phyloP scores from a whole-genome alignment of 495 filamentous ascomycete species.

The Daldinia loculata region DNA sequence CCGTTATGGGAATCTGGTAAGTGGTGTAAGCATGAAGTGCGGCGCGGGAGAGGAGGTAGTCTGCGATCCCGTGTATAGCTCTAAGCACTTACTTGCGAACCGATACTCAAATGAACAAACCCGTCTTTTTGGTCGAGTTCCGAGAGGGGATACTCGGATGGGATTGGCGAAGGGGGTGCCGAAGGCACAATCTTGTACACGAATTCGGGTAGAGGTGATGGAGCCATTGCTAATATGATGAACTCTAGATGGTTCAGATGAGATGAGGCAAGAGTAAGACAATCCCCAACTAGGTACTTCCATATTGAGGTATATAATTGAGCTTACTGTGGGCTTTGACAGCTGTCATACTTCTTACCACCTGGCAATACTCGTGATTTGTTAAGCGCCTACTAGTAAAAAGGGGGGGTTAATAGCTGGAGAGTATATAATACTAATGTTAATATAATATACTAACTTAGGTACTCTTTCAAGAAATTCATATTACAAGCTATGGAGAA shows the following conservation, averaged over 20 bases:
- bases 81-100: constrained; percentile 51
- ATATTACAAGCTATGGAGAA: too few species aligned
- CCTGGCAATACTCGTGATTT: background rate
- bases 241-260: background rate
- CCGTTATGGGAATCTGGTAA: constrained; percentile 58
- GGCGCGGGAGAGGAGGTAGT: background rate
- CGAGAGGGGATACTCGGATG: constrained; percentile 57
- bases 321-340: constrained; percentile 5
- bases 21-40: background rate
- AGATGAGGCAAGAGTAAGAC: background rate
- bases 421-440: too few species aligned
- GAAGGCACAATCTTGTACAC: constrained; percentile 62
- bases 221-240: constrained; percentile 25
- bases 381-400: background rate
- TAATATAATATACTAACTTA: too few species aligned
- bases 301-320: background rate
- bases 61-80: too few species aligned
- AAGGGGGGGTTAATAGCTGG: too few species aligned
- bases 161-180: constrained; percentile 58
- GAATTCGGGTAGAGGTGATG: constrained; percentile 52
- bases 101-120: constrained; percentile 61
- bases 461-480: too few species aligned
- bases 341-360: constrained; percentile 11
- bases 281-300: background rate
- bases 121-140: constrained; percentile 61